A percentile compares a stretch with the other conserved stretches of the same genome.
Conservation (phyloP, 2,329 filamentous ascomycete genomes). For the Fusarium verrucosum region DNA sequence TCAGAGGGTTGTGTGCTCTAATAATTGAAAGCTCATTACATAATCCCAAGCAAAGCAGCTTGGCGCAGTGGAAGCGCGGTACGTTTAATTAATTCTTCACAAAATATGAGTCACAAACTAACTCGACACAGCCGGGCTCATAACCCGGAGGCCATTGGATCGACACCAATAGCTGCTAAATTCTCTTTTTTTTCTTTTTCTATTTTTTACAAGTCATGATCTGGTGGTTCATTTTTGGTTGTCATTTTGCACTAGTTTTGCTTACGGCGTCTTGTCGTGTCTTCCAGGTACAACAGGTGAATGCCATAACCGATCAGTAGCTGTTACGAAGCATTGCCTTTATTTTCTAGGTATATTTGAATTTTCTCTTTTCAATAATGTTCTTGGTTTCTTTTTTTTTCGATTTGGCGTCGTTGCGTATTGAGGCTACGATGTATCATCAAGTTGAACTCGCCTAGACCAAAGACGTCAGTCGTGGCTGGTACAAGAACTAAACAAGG, state of each 20-base stretch:
- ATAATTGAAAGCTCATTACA: neutral
- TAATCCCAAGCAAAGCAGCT: constrained; percentile 35
- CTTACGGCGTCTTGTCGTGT: no score
- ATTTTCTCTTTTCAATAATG: no score
- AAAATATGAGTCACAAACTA: neutral
- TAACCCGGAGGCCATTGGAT: constrained; percentile 38
- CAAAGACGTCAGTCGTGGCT: constrained; percentile 10
- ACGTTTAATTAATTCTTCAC: constrained; percentile 10
- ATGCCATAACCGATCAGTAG: no score
- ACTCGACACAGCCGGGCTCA: constrained; percentile 32
- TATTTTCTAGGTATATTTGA: no score
- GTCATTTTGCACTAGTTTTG: no score
- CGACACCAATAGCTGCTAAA: constrained; percentile 35
- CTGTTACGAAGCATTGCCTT: no score
- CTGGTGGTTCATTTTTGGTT: no score
- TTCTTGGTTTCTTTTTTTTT: accelerated
- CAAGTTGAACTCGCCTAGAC: constrained; percentile 18
- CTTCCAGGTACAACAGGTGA: no score
- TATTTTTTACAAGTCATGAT: no score
- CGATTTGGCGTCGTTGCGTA: no score
- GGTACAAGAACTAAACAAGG: constrained; percentile 2
- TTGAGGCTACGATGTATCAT: no score
- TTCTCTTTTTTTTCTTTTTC: neutral
- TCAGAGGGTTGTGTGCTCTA: no score
- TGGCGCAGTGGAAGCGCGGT: constrained; percentile 40